Percentiles rank a stretch among this genome's conserved stretches.
Conservation (phyloP, 1,139 yeast genomes). For the Scheffersomyces parashehatae region DNA sequence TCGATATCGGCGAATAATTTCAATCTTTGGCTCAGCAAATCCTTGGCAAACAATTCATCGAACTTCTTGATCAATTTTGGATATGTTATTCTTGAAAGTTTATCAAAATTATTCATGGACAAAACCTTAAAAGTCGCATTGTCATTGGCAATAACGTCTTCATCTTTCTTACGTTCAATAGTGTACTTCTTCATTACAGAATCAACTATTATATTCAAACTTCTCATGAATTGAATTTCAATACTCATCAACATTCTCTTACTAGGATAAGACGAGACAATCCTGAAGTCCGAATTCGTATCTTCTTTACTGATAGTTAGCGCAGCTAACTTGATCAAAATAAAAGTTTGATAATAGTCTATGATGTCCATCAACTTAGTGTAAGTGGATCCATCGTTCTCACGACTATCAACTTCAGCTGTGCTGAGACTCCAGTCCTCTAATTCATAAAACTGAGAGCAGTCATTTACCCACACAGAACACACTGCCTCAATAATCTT, state of each 20-base stretch:
- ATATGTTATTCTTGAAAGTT: constrained; percentile 32
- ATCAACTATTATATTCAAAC: constrained; percentile 51
- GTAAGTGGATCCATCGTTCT: constrained; percentile 20
- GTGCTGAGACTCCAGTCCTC: constrained; percentile 42
- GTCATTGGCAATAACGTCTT: constrained; percentile 12
- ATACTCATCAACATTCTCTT: constrained; percentile 42
- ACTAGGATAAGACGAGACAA: constrained; percentile 37
- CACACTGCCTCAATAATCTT: constrained; percentile 45
- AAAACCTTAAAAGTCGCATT: constrained; percentile 39
- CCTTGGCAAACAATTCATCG: constrained; percentile 38
- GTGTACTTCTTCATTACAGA: constrained; percentile 47
- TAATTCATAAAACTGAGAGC: constrained; percentile 46
- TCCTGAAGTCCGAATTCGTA: constrained; percentile 22
- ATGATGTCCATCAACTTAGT: constrained; percentile 46
- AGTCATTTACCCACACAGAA: constrained; percentile 51
- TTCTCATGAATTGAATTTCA: constrained; percentile 50
- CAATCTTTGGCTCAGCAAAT: constrained; percentile 39
- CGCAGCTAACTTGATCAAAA: constrained; percentile 32
- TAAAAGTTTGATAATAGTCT: constrained; percentile 39
- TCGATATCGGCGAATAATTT: constrained; percentile 47
- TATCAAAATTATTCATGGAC: constrained; percentile 49
- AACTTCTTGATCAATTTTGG: constrained; percentile 36
- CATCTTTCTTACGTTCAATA: constrained; percentile 28
- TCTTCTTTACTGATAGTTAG: constrained; percentile 29
- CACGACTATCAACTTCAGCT: constrained; percentile 7